Evolutionary conservation across 1,284 basidiomycete genomes (phyloP), one percentile per base, ranked within the genome.

Genomic region (Meripilus lineatus): DNA sequence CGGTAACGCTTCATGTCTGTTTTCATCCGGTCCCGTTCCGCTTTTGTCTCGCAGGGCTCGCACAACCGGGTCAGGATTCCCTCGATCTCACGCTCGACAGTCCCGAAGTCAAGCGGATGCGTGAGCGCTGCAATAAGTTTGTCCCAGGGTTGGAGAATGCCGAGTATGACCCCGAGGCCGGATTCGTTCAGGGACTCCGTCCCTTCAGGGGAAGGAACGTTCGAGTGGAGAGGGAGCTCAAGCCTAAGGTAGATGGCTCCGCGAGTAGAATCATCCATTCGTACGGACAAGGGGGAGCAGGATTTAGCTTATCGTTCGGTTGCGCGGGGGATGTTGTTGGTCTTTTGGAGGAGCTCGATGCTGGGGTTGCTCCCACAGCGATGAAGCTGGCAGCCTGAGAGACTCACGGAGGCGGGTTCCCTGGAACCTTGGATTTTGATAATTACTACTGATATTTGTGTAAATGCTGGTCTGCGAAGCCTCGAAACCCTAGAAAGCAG

Each of bases 281-380:
- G 1, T 67, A 66, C 45, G 65, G 63, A 10, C 62, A 66, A 26
- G 64, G 62, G 18, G 63, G 64, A 3, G 50, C 59, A 2, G 62
- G 62, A 2, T 63, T 56, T 35, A 53, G 47, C 7, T 42, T 55
- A 2, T 55, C 51, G 1, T 55, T 55, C 39, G 53, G 51, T 5
- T 51, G 53, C 40, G 53, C 53, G 15, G 50, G 51, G 10, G 50
- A 54, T 20, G 49, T 54, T 7, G 39, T 52, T 13, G 33, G 23
- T 8, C 35, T 52, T 30, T 37, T 54, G 7, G 40, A 50, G 45
- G 50, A 54, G 22, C 21, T 50, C 7, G 46, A 43, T 28, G 39
- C 46, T 1, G 50, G 47, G 22, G n/a, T 51, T 17, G 26, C 42
- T 13, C 51, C 51, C 8, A 30, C 28, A n/a, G n/a, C n/a, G n/a